Evolutionary conservation across 768 basidiomycete genomes (phyloP).

Genomic region (Tylopilus subfusipes): DNA sequence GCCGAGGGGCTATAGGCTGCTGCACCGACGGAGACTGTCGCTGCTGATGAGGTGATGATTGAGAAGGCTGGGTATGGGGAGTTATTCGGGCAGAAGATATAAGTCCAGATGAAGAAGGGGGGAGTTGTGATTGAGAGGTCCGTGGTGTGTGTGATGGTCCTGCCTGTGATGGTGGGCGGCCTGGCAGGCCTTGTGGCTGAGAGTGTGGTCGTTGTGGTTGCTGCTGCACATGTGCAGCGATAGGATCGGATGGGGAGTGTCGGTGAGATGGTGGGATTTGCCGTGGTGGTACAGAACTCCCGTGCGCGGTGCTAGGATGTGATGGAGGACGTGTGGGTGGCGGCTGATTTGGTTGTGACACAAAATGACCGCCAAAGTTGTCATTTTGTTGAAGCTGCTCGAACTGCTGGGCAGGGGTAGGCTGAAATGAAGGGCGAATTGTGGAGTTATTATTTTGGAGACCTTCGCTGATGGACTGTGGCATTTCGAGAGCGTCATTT

Average conservation of each 20-base stretch:
- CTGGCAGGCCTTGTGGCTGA: slow-evolving; percentile 50
- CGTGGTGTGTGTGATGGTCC: slow-evolving; percentile 50
- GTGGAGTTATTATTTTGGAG: slow-evolving; percentile 37
- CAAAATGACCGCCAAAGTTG: slow-evolving; percentile 33
- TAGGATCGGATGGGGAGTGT: slow-evolving; percentile 48
- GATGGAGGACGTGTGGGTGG: slow-evolving; percentile 44
- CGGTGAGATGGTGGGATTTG: slow-evolving; percentile 38
- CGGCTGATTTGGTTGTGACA: slow-evolving; percentile 37
- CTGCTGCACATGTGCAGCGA: slow-evolving; percentile 35
- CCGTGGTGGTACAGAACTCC: slow-evolving; percentile 31
- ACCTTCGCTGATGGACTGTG: slow-evolving; percentile 40
- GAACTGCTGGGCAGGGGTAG: slow-evolving; percentile 63
- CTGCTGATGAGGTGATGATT: slow-evolving; percentile 31
- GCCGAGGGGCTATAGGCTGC: slow-evolving; percentile 37
- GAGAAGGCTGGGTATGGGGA: slow-evolving; percentile 33
- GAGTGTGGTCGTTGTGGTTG: slow-evolving; percentile 56
- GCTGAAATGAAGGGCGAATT: slow-evolving; percentile 41
- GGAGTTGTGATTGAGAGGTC: slow-evolving; percentile 34
- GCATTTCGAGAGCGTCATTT: slow-evolving; percentile 43
- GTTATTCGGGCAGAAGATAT: slow-evolving; percentile 32
- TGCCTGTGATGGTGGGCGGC: slow-evolving; percentile 49
- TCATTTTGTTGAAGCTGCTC: slow-evolving; percentile 50
- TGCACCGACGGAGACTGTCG: slow-evolving; percentile 35
- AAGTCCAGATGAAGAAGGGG: slow-evolving; percentile 27
- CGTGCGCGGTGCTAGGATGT: slow-evolving; percentile 34